Evolutionary conservation across 345 rosid genomes (phyloP), one percentile per base, ranked within the genome.

Genomic region (Lepidium aucheri): DNA sequence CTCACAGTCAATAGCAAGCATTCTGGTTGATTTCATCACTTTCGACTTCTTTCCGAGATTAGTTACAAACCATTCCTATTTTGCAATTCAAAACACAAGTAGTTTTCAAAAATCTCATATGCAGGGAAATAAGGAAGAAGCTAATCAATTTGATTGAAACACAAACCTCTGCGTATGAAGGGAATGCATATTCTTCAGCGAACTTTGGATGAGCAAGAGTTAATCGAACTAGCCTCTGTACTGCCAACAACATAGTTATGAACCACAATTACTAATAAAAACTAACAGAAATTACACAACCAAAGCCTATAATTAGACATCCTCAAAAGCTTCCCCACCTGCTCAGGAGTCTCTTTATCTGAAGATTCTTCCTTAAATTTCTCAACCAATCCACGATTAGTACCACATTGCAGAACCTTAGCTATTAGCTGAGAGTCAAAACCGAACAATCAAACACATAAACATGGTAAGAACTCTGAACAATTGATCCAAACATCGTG

Each of bases 1-100:
- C 87, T 90, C 99, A 81, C 99, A 94, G 70, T 90, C 99, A 72
- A 94, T 80, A 66, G 99, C 91, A 57, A 81, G n/a, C 78, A 94
- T 78, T 14, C 41, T 20, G 30, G 76, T 84, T 26, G 83, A 80
- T 30, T 39, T 79, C 63, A 70, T 39, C 69, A 61, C 66, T 84
- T 79, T 79, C 26, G 87, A 70, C 57, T 50, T 78, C 61, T 77
- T 75, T 47, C 79, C 69, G 44, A 68, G 41, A 68, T 80, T 80
- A 7, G 80, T 82, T 34, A 83, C 81, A 46, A 80, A 68, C 99
- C 99, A 94, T 26, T 73, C 95, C 97, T 90, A 82, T 67, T 28
- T 9, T 26, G 22, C 35, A 58, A 8, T 59, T 35, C 5, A 8
- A 36, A 30, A 39, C 16, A 30, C 28, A 14, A 20, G n/a, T n/a